Base-by-base conservation (phyloP, 129 eudicot species). In the Flaveria bidentis region DNA sequence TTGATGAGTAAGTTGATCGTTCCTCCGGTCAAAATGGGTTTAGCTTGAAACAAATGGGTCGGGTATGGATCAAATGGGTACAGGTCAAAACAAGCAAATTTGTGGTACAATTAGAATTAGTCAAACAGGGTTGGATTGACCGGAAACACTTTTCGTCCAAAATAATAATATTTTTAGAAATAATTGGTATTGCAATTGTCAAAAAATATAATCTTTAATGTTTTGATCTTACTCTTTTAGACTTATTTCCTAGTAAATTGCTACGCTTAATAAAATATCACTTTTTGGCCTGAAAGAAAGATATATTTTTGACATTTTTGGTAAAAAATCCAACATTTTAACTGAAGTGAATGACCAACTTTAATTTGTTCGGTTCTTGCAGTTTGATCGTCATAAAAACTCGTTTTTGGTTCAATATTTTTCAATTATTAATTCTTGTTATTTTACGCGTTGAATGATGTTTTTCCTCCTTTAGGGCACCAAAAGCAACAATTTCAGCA, bases 401-500 rank as follows among this genome's bases (percentile, higher is more conserved):
- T 5, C 10, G 62, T n/a, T 52, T 10, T 57, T 57, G 64, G 33
- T 13, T 16, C 5, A 1, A 1, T 6, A 22, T 49, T 63, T 33
- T 28, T 30, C 2, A 2, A 52, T 16, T 4, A 52, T 16, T 52
- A 7, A 5, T 17, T 41, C 11, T 51, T 71, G 33, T 41, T 62
- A 77, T 75, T 75, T 13, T 41, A 50, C 10, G 8, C 65, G 30
- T 52, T 33, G 47, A 52, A 60, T 8, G 47, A 25, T 42, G 22
- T 60, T 42, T 28, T 13, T 18, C 16, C 18, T 49, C 15, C 33
- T 76, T 62, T 79, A 93, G 97, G 93, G 82, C 90, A 77, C 86
- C 89, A 65, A 83, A 85, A 86, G 85, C 73, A 22, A 67, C 87
- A 67, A 76, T 94, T 66, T 91, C 99, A 57, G 97, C 99, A 28